These are phyloP conservation scores for Colletotrichum eremochloae DNA, from an alignment of 2,329 filamentous ascomycete genomes.

Conservation along the genomic window DNA sequence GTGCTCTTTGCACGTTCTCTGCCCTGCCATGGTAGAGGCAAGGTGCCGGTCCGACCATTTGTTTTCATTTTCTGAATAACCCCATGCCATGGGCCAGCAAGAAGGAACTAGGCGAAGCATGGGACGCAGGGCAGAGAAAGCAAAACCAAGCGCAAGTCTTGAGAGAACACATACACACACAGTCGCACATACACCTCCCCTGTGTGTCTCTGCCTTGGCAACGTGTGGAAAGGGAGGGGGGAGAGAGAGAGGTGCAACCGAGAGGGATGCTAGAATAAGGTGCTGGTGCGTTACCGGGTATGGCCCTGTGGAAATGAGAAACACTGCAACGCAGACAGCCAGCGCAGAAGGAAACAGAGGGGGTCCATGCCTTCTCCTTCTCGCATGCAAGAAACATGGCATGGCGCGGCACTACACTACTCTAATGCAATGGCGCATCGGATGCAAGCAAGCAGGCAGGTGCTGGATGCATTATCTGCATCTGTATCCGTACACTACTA, in stretches of 20 bases:
- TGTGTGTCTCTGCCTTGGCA: constrained; percentile 19
- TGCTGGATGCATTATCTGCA: constrained; percentile 29
- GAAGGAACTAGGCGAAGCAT: not conserved
- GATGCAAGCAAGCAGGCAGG: constrained; percentile 19
- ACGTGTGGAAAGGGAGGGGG: constrained; percentile 3
- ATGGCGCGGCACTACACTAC: not conserved
- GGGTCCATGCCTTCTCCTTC: not conserved
- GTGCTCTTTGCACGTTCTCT: constrained; percentile 39
- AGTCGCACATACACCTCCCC: not conserved
- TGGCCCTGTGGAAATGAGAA: constrained; percentile 16
- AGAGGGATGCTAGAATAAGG: constrained; percentile 19
- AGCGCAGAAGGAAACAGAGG: constrained; percentile 5
- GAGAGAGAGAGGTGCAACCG: not conserved
- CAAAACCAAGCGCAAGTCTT: not conserved
- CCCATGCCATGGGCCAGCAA: not conserved
- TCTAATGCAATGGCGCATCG: constrained; percentile 8
- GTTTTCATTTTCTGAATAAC: not conserved
- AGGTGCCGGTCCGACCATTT: constrained; percentile 10
- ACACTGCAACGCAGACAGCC: constrained; percentile 6
- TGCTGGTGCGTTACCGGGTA: constrained; percentile 9
- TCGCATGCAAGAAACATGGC: not conserved
- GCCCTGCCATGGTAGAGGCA: constrained; percentile 3
- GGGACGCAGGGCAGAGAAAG: constrained; percentile 18
- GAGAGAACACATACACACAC: constrained; percentile 2
- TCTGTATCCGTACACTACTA: not conserved